phyloP scores from a whole-genome alignment of 116 monocot species.

The Zostera marina region DNA sequence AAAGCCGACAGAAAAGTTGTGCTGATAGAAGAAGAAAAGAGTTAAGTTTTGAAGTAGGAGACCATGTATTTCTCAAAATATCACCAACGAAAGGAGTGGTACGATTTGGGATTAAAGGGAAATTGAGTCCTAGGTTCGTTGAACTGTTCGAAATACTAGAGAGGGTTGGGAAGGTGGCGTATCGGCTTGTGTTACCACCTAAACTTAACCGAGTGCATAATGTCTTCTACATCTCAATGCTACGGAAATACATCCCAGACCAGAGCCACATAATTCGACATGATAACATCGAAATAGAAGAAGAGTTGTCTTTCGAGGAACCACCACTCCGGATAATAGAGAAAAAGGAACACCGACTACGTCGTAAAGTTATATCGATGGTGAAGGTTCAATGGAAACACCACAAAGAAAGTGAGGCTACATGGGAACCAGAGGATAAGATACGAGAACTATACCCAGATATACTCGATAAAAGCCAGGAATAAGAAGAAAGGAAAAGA shows the following conservation, averaged over 20 bases:
- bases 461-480: background rate
- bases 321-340: background rate
- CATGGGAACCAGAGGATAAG: background rate
- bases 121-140: slow-evolving; percentile 1
- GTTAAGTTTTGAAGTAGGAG: too few species aligned
- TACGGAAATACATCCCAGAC: background rate
- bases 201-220: background rate
- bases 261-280: background rate
- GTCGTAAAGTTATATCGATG: background rate
- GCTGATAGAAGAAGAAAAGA: too few species aligned
- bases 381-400: slow-evolving; percentile 2
- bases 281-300: background rate
- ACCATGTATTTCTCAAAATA: too few species aligned
- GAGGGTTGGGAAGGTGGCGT: background rate
- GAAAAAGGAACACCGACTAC: background rate
- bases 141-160: background rate
- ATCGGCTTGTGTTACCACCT: background rate
- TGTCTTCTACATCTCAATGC: background rate
- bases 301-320: background rate
- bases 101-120: background rate
- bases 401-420: background rate
- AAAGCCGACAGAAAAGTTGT: too few species aligned
- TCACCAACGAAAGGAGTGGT: background rate
- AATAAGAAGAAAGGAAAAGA: too few species aligned
- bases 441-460: background rate